Base-by-base conservation (phyloP, 805 yeast species). In the Metschnikowia proteae region DNA sequence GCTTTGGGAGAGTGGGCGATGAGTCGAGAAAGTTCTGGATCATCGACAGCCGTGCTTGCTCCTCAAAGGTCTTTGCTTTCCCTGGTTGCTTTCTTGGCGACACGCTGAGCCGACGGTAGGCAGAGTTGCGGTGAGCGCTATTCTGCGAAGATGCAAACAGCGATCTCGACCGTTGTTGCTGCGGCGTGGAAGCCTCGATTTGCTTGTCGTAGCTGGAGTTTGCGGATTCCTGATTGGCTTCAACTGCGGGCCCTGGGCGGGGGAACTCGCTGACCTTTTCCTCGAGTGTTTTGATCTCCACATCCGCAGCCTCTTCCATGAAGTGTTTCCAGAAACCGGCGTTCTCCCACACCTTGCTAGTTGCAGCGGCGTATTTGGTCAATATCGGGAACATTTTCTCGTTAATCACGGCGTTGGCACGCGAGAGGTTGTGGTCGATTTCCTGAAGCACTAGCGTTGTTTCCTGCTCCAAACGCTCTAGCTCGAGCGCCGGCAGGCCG, bases 241-340 rank as follows among this genome's bases (percentile, higher is more conserved):
- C 28, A 4, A 34, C 6, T 2, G 23, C 38, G 35, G 38, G 22
- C 4, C 26, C 41, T n/a, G 31, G n/a, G n/a, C 41, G 43, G 17
- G 36, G 36, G 7, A 23, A 11, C 11, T 31, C 27, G 22, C 22
- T 17, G 30, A 23, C 35, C 31, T 41, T 38, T 27, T 73, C 83
- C 54, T 78, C 82, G 52, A 75, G 76, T 28, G 81, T 77, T 31
- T 76, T 64, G 32, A 85, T 64, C 52, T 82, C 80, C 25, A 84
- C 86, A 58, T 81, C 79, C 1, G 89, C 90, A 28, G 88, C 78
- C 41, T 82, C 78, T 60, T 89, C 96, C 57, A 88, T 79, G 65
- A 89, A 84, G 30, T 78, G 77, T 60, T 87, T 87, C 84, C 95
- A 83, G 65, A 88, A 87, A 48, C 78, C 77, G 5, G 81, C 82